phyloP scores from a whole-genome alignment of 169 alveolate genomes.

The Eimeria zaria region DNA sequence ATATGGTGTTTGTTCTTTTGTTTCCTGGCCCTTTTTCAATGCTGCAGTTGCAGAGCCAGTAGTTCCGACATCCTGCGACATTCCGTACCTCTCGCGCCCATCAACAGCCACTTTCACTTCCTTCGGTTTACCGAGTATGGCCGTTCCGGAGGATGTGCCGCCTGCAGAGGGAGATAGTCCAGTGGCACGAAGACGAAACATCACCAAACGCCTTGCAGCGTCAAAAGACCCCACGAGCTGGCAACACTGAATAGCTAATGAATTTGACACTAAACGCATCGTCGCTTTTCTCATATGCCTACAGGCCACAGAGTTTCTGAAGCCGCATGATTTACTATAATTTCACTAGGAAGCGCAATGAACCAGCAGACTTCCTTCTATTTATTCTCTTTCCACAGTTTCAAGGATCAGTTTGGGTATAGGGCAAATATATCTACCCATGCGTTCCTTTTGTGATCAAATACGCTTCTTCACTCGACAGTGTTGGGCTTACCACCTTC shows the following conservation, averaged over 20 bases:
- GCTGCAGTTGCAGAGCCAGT: slow-evolving; percentile 17
- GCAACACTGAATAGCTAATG: background rate
- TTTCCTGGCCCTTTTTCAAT: slow-evolving; percentile 15
- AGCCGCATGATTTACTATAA: background rate
- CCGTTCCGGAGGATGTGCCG: background rate
- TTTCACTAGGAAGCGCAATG: background rate
- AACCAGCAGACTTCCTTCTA: background rate
- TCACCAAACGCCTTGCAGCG: background rate
- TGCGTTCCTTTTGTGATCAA: background rate
- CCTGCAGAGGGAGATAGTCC: background rate
- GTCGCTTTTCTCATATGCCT: background rate
- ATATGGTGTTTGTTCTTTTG: background rate
- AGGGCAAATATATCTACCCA: background rate
- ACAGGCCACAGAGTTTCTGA: background rate
- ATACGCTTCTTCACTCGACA: background rate
- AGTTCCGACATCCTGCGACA: background rate
- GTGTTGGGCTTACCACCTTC: background rate
- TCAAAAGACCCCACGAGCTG: background rate
- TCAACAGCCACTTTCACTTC: background rate
- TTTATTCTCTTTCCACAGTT: background rate
- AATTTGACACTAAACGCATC: background rate
- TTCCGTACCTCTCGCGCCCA: background rate
- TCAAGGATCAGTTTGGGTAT: background rate
- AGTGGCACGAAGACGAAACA: background rate
- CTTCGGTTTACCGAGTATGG: background rate